Evolutionary conservation across 2,329 filamentous ascomycete species (phyloP).

Genomic region (Leptographium galeiforme): DNA sequence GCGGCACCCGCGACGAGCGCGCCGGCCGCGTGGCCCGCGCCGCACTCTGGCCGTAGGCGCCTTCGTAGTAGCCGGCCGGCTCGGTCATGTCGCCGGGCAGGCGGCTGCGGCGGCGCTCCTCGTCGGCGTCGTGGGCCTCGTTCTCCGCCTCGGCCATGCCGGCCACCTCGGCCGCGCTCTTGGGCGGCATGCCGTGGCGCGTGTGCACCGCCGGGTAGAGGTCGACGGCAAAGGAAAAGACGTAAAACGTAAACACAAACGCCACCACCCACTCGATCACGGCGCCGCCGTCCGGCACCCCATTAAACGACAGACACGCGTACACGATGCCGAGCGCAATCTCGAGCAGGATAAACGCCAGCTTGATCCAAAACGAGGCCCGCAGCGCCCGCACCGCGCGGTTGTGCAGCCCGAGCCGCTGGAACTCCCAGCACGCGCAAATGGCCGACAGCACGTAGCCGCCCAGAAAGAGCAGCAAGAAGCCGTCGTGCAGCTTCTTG

Average conservation of each 20-base stretch:
- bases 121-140: neutral
- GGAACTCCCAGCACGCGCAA: conserved; percentile 83
- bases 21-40: conserved; percentile 6
- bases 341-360: conserved; percentile 72
- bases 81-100: neutral
- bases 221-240: conserved; percentile 78
- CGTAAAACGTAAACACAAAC: conserved; percentile 77
- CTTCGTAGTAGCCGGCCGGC: neutral
- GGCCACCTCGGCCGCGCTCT: neutral
- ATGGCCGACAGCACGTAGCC: conserved; percentile 79
- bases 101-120: neutral
- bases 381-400: conserved; percentile 61
- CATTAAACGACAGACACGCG: conserved; percentile 36
- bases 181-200: conserved; percentile 22
- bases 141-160: conserved; percentile 1
- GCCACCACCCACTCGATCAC: conserved; percentile 69
- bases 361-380: conserved; percentile 76
- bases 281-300: conserved; percentile 52
- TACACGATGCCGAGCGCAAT: conserved; percentile 62
- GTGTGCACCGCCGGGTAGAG: conserved; percentile 64
- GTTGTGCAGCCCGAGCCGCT: conserved; percentile 69
- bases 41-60: conserved; percentile 8
- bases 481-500: conserved; percentile 54
- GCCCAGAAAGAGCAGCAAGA: conserved; percentile 69
- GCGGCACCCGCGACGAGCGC: neutral